phyloP scores from a whole-genome alignment of 2,329 filamentous ascomycete genomes.

The Trichophyton schoenleinii region DNA sequence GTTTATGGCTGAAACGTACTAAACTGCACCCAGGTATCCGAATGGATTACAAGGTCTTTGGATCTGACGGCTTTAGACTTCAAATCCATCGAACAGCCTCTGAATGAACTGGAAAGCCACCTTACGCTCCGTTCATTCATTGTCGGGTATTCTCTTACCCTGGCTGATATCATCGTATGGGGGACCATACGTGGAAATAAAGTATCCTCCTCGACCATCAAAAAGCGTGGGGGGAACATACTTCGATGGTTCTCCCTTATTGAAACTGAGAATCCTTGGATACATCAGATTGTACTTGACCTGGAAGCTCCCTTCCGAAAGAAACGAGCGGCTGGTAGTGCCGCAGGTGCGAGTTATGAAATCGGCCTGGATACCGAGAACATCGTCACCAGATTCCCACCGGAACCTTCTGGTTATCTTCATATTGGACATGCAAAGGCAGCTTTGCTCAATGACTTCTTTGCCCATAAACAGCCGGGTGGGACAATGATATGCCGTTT shows the following conservation, averaged over 20 bases:
- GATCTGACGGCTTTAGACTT: conserved; percentile 54
- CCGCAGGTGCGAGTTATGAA: conserved; percentile 77
- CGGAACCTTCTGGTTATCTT: conserved; percentile 59
- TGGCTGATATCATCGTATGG: conserved; percentile 73
- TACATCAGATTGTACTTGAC: conserved; percentile 56
- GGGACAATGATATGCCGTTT: conserved; percentile 66
- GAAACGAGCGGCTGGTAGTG: conserved; percentile 56
- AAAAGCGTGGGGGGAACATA: conserved; percentile 62
- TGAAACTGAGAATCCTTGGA: conserved; percentile 67
- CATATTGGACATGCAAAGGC: conserved; percentile 22
- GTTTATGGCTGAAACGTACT: background rate
- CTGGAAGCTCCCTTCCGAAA: conserved; percentile 56
- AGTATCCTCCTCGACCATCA: conserved; percentile 67
- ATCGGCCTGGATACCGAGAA: conserved; percentile 75
- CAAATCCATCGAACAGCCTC: conserved; percentile 63
- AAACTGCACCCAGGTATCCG: conserved; percentile 13
- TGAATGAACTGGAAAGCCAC: conserved; percentile 72
- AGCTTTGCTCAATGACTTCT: conserved; percentile 23
- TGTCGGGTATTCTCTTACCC: conserved; percentile 63
- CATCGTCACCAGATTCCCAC: conserved; percentile 83
- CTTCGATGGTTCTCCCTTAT: conserved; percentile 79
- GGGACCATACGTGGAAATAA: conserved; percentile 70
- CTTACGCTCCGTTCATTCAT: conserved; percentile 78
- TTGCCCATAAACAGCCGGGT: conserved; percentile 35
- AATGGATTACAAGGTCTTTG: conserved; percentile 45